These are phyloP conservation scores for Eucalyptus leucophloia DNA, from an alignment of 345 rosid genomes.

Conservation along the genomic window DNA sequence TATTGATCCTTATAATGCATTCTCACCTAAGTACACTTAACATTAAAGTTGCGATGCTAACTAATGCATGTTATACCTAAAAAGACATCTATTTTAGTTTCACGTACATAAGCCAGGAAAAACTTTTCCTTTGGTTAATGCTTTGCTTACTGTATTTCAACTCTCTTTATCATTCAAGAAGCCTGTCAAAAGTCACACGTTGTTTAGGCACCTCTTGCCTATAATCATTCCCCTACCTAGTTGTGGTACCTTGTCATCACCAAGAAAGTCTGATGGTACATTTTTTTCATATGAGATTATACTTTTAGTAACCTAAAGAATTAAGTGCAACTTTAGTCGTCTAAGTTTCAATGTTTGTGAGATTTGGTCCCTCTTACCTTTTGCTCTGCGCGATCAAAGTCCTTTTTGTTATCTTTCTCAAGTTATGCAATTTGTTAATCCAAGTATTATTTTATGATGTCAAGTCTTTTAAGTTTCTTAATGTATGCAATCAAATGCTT, in stretches of 20 bases:
- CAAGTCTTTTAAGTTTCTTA: neutral
- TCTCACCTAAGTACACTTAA: neutral
- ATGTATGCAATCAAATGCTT: neutral
- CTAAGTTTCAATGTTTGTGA: neutral
- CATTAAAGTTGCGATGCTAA: neutral
- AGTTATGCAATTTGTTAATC: neutral
- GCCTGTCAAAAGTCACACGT: neutral
- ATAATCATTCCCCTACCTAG: neutral
- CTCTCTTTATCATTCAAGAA: neutral
- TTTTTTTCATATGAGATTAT: neutral
- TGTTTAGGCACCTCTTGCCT: neutral
- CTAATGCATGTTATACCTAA: neutral
- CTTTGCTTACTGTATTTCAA: neutral
- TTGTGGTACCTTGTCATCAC: neutral
- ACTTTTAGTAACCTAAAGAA: neutral
- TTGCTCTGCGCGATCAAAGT: neutral
- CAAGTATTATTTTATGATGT: neutral
- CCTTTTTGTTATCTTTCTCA: neutral
- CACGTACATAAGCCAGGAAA: neutral
- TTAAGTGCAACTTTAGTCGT: neutral
- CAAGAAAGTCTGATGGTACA: neutral
- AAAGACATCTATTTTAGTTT: neutral
- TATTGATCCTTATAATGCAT: neutral
- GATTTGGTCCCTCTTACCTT: neutral
- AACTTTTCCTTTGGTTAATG: neutral